Evolutionary conservation across 257 asterid species (phyloP).

Genomic region (Capsicum pubescens): DNA sequence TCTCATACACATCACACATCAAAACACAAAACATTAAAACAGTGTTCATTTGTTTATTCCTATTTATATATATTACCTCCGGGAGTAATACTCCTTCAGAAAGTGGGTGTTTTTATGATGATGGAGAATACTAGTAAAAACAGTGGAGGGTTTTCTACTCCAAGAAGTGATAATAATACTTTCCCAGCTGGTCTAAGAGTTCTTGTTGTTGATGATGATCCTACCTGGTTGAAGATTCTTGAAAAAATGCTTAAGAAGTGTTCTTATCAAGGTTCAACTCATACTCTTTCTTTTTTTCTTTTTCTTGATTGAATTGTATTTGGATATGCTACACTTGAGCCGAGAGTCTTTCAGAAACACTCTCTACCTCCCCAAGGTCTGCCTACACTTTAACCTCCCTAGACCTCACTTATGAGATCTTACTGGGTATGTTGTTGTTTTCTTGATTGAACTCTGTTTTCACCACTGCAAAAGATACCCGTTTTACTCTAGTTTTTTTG

Average conservation of each 20-base stretch:
- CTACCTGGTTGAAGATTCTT: constrained; percentile 95
- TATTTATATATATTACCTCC: not conserved
- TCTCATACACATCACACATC: not conserved
- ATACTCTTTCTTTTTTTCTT: not conserved
- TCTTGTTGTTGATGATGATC: constrained; percentile 97
- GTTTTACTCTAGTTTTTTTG: not conserved
- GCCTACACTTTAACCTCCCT: too few species aligned
- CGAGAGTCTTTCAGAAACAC: too few species aligned
- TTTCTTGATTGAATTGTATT: not conserved
- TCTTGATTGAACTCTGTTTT: not conserved
- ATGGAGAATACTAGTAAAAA: constrained; percentile 52
- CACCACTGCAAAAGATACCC: not conserved
- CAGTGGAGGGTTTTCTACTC: constrained; percentile 60
- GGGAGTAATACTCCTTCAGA: not conserved
- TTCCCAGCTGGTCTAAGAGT: constrained; percentile 95
- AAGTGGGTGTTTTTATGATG: not conserved
- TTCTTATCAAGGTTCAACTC: constrained; percentile 71
- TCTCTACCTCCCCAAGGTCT: too few species aligned
- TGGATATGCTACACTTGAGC: too few species aligned
- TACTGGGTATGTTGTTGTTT: not conserved
- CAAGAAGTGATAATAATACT: constrained; percentile 49
- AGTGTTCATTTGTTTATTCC: constrained; percentile 10
- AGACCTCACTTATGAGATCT: too few species aligned
- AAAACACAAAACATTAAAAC: not conserved
- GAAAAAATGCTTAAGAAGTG: constrained; percentile 98